Evolutionary conservation across 2,329 filamentous ascomycete species (phyloP), one percentile per base, ranked within the genome.

Genomic region (Colletotrichum horii): DNA sequence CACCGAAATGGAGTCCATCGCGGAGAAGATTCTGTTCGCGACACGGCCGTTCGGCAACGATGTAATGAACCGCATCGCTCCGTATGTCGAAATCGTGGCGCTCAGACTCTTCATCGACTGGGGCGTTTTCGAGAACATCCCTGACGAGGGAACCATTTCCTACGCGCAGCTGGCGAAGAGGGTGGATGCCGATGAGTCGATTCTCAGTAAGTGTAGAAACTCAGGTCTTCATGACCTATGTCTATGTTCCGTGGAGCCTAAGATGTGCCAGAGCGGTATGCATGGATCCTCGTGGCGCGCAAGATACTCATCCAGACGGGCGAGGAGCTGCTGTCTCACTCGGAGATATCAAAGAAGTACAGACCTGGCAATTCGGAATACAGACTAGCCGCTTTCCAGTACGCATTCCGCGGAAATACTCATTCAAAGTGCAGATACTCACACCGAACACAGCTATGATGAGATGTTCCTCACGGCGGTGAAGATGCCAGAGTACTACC

Each of bases 61-160:
- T 0, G 19, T 56, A 19, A 52, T 70, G 56, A 8, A 48, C 3
- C 36, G 67, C 3, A 5, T 52, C 4, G 62, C 19, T 1, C 55
- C 34, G 7, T 22, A 34, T 8, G 19, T 62, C 0, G 34, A 70
- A 9, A 6, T 24, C 1, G 56, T 62, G 3, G n/a, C 24, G 0
- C 12, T 70, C 1, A 26, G 67, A 26, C 76, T 84, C 6, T 84
- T 85, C 69, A 75, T 80, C 24, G 76, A 80, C 28, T 84, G 83
- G 81, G 77, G 79, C 8, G 80, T 78, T 1, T 85, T 85, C 62
- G 81, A 83, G 15, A 67, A 71, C 5, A 82, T 85, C 19, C 83
- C 83, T 1, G 12, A 70, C 1, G 77, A 79, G 1, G 82, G 78
- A 1, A 32, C 70, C 1, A 81, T 84, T 22, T 79, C 81, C 6